Conservation (phyloP, 106 monocot species). For the Dendrobium chrysotoxum region DNA sequence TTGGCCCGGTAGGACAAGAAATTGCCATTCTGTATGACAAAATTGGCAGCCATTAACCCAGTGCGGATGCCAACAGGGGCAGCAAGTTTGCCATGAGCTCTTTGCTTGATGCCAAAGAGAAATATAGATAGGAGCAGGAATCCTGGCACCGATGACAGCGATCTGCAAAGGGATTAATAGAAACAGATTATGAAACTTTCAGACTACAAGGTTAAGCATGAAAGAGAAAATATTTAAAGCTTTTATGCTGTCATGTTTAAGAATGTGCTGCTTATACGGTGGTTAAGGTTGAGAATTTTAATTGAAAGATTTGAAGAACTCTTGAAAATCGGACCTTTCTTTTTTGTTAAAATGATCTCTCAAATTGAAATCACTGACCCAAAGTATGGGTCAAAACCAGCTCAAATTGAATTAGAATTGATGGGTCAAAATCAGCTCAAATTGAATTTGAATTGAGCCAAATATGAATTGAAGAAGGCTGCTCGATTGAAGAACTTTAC, state of each 20-base stretch:
- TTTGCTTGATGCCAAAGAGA: constrained; percentile 74
- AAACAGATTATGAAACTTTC: not conserved
- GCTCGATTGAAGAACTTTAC: no score
- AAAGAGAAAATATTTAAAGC: not conserved
- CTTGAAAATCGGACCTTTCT: no score
- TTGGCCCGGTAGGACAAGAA: constrained; percentile 34
- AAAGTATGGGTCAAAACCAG: no score
- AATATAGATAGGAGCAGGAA: constrained; percentile 63
- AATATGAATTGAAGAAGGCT: no score
- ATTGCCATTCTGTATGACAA: constrained; percentile 37
- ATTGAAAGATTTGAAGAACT: no score
- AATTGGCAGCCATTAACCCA: constrained; percentile 63
- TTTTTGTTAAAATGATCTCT: no score
- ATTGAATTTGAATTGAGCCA: no score
- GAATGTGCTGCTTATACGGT: no score
- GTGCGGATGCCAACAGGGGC: constrained; percentile 60
- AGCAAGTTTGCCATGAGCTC: constrained; percentile 39
- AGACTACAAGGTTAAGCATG: not conserved
- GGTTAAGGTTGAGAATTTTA: no score
- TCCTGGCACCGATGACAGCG: constrained; percentile 62
- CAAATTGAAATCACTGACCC: no score
- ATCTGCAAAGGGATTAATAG: constrained; percentile 41
- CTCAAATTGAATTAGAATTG: no score
- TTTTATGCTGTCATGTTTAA: not conserved
- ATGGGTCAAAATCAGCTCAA: no score